These are phyloP conservation scores for Lunularia cruciata DNA, from an alignment of 225 moss, liverwort and hornwort genomes.

Conservation along the genomic window DNA sequence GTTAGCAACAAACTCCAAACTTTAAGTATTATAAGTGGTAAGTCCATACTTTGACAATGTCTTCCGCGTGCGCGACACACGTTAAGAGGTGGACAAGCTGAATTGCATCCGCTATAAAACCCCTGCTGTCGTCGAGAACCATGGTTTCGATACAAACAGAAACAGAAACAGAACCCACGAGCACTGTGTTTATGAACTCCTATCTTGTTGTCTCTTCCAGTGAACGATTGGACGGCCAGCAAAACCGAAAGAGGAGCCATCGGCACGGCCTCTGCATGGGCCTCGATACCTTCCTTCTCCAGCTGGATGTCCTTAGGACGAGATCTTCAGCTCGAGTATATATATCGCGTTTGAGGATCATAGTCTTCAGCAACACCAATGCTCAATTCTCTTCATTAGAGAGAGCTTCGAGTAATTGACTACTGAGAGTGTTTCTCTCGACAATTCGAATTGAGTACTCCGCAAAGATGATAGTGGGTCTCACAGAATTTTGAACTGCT, in stretches of 20 bases:
- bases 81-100: too few species aligned
- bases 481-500: constrained; percentile 9
- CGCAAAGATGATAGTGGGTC: neutral
- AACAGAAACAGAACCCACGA: neutral
- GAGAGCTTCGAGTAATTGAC: neutral
- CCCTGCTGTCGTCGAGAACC: too few species aligned
- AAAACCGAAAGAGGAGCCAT: neutral
- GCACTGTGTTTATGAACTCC: neutral
- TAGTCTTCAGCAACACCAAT: constrained; percentile 13
- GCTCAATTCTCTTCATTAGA: constrained; percentile 17
- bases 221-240: neutral
- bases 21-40: too few species aligned
- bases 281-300: constrained; percentile 1
- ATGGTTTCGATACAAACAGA: too few species aligned
- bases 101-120: too few species aligned
- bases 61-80: too few species aligned
- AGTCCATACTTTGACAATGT: too few species aligned
- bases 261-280: neutral
- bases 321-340: neutral
- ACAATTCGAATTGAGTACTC: constrained; percentile 1
- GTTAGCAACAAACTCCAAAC: too few species aligned
- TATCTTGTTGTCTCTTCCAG: neutral
- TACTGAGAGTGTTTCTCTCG: constrained; percentile 13
- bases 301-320: neutral
- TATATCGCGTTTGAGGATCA: neutral